A percentile compares a stretch with the other conserved stretches of the same genome.
Conservation (phyloP, 129 eudicot species). For the Silybum marianum region DNA sequence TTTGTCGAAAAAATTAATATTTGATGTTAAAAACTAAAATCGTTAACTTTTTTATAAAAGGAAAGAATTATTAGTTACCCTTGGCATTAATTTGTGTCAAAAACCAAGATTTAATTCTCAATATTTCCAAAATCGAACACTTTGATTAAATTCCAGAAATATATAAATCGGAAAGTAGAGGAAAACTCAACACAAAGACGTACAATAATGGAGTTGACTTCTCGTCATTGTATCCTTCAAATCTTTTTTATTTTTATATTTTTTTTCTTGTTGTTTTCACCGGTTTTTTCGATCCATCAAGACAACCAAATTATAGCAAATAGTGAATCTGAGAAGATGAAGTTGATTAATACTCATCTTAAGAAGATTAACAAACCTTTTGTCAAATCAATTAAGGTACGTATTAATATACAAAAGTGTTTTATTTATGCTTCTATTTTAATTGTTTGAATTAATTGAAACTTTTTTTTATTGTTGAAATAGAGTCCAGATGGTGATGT, state of each 20-base stretch:
- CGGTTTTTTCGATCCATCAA: slow-evolving; percentile 20
- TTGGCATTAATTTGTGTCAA: background rate
- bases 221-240: too few species aligned
- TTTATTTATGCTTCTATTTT: background rate
- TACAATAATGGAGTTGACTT: slow-evolving; percentile 12
- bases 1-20: too few species aligned
- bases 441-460: too few species aligned
- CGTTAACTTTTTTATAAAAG: too few species aligned
- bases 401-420: background rate
- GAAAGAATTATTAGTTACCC: background rate
- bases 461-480: slow-evolving; percentile 1
- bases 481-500: slow-evolving; percentile 94
- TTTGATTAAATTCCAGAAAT: background rate
- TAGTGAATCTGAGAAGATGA: slow-evolving; percentile 51
- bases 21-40: too few species aligned
- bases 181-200: background rate
- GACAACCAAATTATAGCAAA: slow-evolving; percentile 20
- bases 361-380: slow-evolving; percentile 66
- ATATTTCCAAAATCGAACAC: background rate
- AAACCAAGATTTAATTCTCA: background rate
- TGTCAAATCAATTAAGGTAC: slow-evolving; percentile 73
- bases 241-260: slow-evolving; percentile 50
- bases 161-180: background rate
- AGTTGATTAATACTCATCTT: slow-evolving; percentile 49
- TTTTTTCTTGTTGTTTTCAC: slow-evolving; percentile 41